Evolutionary conservation across 371 early-diverging fungal species (phyloP), one percentile per base, ranked within the genome.

Genomic region (Entomophthora muscae): DNA sequence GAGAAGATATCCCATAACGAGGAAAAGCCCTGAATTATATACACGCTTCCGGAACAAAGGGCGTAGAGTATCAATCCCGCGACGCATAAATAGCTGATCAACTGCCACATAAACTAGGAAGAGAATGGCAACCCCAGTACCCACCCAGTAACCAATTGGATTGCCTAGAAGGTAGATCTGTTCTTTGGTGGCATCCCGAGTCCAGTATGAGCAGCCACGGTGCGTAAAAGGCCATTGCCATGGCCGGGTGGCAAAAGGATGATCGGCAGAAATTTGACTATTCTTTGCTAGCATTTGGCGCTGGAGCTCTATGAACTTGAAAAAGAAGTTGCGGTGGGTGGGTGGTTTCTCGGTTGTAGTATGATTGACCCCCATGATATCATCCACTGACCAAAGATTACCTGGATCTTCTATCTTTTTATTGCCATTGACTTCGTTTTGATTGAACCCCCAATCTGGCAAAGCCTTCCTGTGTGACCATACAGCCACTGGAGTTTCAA

Each of bases 141-240:
- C 73, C 7, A 86, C 54, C 84, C 93, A 98, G 95, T 97, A 98
- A 3, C 89, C 84, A 58, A 92, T 65, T 0, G 98, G 89, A 76
- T 99, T 98, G 13, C 97, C 98, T 42, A 98, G 73, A 72, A 99
- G 76, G 71, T 99, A 99, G 65, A 99, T 94, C 70, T 97, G 96
- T 61, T 78, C 72, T 26, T 77, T 76, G 28, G 28, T 63, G 2
- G 76, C 78, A 42, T 76, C 71, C 53, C 83, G 75, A 1, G 85
- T 90, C 98, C 98, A 97, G 76, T 92, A 97, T 3, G 91, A 90
- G 23, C 95, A 87, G 30, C 98, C 98, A 52, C 91, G 86, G 27
- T 76, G 66, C 54, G 94, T 79, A 64, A 95, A 81, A 17, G 94
- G 94, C 98, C 98, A 97, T 27, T 88, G 73, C 59, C 78, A 80